Evolutionary conservation across 176 grass and related monocot species (phyloP), one percentile per base, ranked within the genome.

Genomic region (Zizania latifolia): DNA sequence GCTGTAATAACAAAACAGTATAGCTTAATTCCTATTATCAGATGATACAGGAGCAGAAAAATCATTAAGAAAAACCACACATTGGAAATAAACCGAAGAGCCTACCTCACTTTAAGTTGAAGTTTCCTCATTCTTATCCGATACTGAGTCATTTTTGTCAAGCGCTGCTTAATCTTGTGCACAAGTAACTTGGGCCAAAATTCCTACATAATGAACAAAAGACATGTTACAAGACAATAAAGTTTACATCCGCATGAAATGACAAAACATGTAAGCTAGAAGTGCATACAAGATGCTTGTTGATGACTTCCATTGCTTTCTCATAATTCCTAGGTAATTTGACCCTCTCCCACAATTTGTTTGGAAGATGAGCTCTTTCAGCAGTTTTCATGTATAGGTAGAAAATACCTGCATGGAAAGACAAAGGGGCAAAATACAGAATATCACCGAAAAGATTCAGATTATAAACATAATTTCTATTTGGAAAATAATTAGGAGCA

Each of bases 301-400:
- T 74, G 65, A 98, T 94, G 31, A 85, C 77, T 66, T 98, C 91
- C 65, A 90, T 83, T 66, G 94, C 90, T 60, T 92, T 88, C 72
- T 93, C 92, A 85, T 98, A 98, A 72, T 94, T 98, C 67, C 81
- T 98, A 0, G 91, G 94, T 31, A 98, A 84, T 64, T 92, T 94
- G 46, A 98, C 81, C 74, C 91, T 93, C 86, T 94, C 86, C 94
- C 94, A 98, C 67, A 94, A 70, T 94, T 92, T 85, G 50, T 92
- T 98, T 32, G 94, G 91, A 82, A 86, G 82, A 78, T 98, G 94
- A 41, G 94, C 91, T 83, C 94, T 88, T 92, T 98, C 94, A 45
- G 90, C 92, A 60, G 94, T 98, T 90, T 98, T 98, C 89, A 98
- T 98, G 65, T 98, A 98, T 56, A 98, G 72, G 66, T 92, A 98